A percentile compares a stretch with the other conserved stretches of the same genome.
Evolutionary conservation across 495 filamentous ascomycete genomes (phyloP).

Genomic region (Daldinia grandis): DNA sequence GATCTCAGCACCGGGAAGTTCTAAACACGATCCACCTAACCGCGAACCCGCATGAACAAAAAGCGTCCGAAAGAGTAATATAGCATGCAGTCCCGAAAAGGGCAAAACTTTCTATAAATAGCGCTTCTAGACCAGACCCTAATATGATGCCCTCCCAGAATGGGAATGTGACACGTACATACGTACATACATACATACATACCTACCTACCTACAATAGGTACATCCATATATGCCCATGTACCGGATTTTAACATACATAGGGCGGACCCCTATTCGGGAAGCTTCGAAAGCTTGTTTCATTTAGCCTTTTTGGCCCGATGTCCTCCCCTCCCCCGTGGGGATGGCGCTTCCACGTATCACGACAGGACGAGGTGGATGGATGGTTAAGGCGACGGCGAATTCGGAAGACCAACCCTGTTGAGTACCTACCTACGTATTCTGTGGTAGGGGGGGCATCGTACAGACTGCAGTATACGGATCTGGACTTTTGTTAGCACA

Average conservation of each 20-base stretch:
- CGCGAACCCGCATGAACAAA: no score
- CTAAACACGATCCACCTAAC: background rate
- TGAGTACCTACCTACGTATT: background rate
- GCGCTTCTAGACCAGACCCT: constrained; percentile 19
- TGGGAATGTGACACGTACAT: constrained; percentile 10
- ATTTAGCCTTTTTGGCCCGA: constrained; percentile 22
- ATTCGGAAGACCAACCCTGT: constrained; percentile 8
- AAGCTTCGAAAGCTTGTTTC: constrained; percentile 5
- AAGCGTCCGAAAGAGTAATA: background rate
- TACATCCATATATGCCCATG: background rate
- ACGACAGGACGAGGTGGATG: background rate
- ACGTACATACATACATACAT: background rate
- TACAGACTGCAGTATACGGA: background rate
- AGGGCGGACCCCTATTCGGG: background rate
- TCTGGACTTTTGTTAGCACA: background rate
- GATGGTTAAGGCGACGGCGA: constrained; percentile 7
- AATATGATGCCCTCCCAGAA: background rate
- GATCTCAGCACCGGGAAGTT: background rate
- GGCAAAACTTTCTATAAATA: constrained; percentile 28
- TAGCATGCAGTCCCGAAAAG: constrained; percentile 13
- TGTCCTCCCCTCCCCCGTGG: constrained; percentile 20
- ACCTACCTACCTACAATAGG: background rate
- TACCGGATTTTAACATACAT: background rate
- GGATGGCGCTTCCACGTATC: constrained; percentile 16
- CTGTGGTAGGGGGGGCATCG: background rate